A percentile compares a stretch with the other conserved stretches of the same genome.
These are phyloP conservation scores for Phaeotremella skinneri DNA, from an alignment of 768 basidiomycete species.

Conservation along the genomic window DNA sequence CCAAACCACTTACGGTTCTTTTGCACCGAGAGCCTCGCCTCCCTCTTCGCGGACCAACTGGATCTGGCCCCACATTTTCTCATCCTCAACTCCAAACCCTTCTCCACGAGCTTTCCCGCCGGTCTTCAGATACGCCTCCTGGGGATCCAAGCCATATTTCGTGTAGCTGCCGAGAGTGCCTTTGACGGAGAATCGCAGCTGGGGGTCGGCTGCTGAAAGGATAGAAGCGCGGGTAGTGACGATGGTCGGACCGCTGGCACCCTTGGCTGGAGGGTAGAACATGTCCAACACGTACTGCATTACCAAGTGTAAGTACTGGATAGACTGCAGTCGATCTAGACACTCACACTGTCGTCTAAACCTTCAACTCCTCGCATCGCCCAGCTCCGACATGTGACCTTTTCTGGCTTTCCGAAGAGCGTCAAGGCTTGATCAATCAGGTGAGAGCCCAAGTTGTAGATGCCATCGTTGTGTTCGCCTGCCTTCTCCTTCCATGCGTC, in stretches of 20 bases:
- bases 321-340: neutral
- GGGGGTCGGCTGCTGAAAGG: conserved; percentile 65
- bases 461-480: conserved; percentile 62
- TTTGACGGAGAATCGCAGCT: conserved; percentile 69
- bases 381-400: conserved; percentile 55
- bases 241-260: conserved; percentile 56
- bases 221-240: conserved; percentile 68
- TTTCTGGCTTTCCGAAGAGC: conserved; percentile 72
- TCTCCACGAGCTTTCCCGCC: conserved; percentile 1
- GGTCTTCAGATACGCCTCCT: conserved; percentile 70
- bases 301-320: conserved; percentile 54
- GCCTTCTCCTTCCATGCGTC: conserved; percentile 71
- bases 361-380: conserved; percentile 31
- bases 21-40: conserved; percentile 51
- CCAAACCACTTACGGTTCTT: conserved; percentile 5
- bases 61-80: conserved; percentile 52
- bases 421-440: conserved; percentile 73
- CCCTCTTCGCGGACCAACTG: conserved; percentile 72
- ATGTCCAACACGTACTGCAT: conserved; percentile 51
- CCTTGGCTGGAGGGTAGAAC: conserved; percentile 38
- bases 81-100: conserved; percentile 20
- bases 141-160: conserved; percentile 74
- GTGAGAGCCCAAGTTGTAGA: conserved; percentile 77
- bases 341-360: conserved; percentile 53
- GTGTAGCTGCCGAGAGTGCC: conserved; percentile 69